Base-by-base conservation (phyloP, 352 stramenopile genomes). In the Hyaloperonospora arabidopsidis region DNA sequence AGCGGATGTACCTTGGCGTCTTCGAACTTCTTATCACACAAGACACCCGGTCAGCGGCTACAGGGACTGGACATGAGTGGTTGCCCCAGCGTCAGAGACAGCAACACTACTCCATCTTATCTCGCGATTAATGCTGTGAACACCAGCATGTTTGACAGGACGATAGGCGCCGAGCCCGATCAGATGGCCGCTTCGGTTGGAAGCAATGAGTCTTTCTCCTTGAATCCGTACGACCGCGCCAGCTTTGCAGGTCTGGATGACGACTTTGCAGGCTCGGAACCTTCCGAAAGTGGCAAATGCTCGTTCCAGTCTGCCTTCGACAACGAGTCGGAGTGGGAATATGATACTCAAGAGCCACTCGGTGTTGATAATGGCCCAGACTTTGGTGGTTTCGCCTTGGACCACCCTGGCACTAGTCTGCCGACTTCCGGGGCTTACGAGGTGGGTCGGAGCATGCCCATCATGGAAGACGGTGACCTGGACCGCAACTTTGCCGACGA, bases 241-340 rank as follows among this genome's bases (percentile, higher is more conserved):
- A 90, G 79, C 60, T 90, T 90, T 70, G 72, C 79, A 55, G 70
- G 73, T 28, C 71, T 88, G 53, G 64, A 49, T 43, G 74, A 84
- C 6, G 72, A 85, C 49, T 57, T 74, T 43, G 58, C 61, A 54
- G 72, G 65, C 34, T 71, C 76, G 10, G 64, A 65, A 1, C 76
- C 70, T 53, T 87, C 79, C 6, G 79, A 87, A 28, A 66, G 59
- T 21, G 76, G 51, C 65, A 89, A 89, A 57, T 84, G 84, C 44
- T 89, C 79, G 50, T 87, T 89, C 68, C 72, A 84, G 55, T 86
- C 79, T 11, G 76, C 68, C 22, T 89, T 84, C 58, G 76, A 86
- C 52, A 72, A 87, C 54, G 74, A 86, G 34, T 65, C 69, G 10
- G 79, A 89, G 45, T 89, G 74, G 74, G 79, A 87, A 44, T 89